A percentile compares a stretch with the other conserved stretches of the same genome.
phyloP scores from a whole-genome alignment of 1,139 yeast species.

The Candida sojae region DNA sequence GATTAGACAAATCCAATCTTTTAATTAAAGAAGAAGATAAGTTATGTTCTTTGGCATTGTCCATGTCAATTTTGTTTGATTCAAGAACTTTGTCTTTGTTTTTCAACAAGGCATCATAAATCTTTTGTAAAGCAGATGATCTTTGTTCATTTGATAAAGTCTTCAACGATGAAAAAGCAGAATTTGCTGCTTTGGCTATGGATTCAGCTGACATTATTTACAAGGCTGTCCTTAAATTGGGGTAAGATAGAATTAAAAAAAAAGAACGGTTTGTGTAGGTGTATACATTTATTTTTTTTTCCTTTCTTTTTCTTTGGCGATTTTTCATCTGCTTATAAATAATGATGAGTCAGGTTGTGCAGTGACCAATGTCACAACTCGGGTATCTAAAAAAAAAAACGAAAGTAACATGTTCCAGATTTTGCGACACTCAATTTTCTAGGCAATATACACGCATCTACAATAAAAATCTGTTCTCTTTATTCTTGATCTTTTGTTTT shows the following conservation, averaged over 20 bases:
- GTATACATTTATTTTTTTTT: background rate
- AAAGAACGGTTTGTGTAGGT: background rate
- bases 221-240: no score
- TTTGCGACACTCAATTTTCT: constrained; percentile 1
- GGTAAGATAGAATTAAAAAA: no score
- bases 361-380: background rate
- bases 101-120: constrained; percentile 65
- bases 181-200: constrained; percentile 77
- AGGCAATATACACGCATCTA: background rate
- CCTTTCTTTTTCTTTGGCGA: background rate
- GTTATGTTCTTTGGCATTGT: constrained; percentile 58
- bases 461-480: background rate
- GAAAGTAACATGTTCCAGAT: background rate
- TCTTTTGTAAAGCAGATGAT: constrained; percentile 67
- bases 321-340: background rate
- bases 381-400: background rate
- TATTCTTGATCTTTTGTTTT: background rate
- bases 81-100: constrained; percentile 61
- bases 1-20: constrained; percentile 76
- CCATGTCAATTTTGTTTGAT: constrained; percentile 78
- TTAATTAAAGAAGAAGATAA: constrained; percentile 73
- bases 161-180: constrained; percentile 78
- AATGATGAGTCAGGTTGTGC: background rate
- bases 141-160: constrained; percentile 74
- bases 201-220: constrained; percentile 49